These are phyloP conservation scores for Scedosporium aurantiacum DNA, from an alignment of 2,329 filamentous ascomycete species.

Conservation along the genomic window DNA sequence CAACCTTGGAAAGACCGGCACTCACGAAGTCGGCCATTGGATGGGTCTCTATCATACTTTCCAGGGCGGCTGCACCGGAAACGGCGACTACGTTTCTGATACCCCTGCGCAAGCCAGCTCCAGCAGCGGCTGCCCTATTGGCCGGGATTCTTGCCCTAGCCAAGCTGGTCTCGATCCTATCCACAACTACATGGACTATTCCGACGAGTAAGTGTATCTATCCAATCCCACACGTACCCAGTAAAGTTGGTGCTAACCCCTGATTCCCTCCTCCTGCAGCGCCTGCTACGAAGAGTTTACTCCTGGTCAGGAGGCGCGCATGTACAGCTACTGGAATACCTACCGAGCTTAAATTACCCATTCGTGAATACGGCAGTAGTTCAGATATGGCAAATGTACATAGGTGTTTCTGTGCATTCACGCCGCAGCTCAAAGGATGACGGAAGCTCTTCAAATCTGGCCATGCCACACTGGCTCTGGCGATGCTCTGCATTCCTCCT, in stretches of 20 bases:
- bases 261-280: background rate
- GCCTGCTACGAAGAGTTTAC: conserved; percentile 35
- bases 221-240: conserved; percentile 12
- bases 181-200: conserved; percentile 30
- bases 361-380: background rate
- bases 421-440: too few species aligned
- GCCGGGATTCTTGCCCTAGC: conserved; percentile 23
- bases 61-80: conserved; percentile 25
- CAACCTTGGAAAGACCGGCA: conserved; percentile 21
- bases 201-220: conserved; percentile 19
- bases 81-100: conserved; percentile 28
- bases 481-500: too few species aligned
- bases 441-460: too few species aligned
- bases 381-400: background rate
- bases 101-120: conserved; percentile 25
- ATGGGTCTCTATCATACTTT: conserved; percentile 37
- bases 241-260: background rate
- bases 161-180: conserved; percentile 22
- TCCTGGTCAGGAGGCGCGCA: conserved; percentile 20
- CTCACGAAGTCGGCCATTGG: conserved; percentile 38
- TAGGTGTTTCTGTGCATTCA: conserved; percentile 6
- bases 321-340: conserved; percentile 4
- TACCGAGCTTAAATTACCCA: background rate
- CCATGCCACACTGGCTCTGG: too few species aligned
- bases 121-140: conserved; percentile 24